These are phyloP conservation scores for Chlamydomonas applanata DNA, from an alignment of 139 green algal genomes.

Conservation along the genomic window DNA sequence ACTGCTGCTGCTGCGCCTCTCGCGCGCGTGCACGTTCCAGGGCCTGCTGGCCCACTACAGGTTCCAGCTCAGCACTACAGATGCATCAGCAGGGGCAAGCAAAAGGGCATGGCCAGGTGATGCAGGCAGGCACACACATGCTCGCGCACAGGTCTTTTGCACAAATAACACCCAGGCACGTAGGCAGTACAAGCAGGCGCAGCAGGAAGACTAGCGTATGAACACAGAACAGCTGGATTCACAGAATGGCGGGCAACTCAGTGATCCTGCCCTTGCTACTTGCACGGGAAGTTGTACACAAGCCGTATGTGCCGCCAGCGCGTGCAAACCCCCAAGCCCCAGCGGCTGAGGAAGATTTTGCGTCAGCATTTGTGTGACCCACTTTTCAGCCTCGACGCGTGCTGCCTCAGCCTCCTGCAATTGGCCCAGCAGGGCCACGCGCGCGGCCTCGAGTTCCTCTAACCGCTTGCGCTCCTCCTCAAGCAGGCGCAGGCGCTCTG, in stretches of 20 bases:
- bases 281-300: too few relatives aligned
- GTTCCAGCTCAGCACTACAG: slow-evolving; percentile 28
- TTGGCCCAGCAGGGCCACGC: slow-evolving; percentile 26
- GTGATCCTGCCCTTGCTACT: too few relatives aligned
- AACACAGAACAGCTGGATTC: too few relatives aligned
- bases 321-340: too few relatives aligned
- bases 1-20: slow-evolving; percentile 2
- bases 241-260: too few relatives aligned
- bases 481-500: slow-evolving; percentile 32
- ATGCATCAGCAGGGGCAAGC: too few relatives aligned
- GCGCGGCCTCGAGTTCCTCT: slow-evolving; percentile 34
- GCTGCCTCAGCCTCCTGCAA: slow-evolving; percentile 17
- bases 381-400: slow-evolving; percentile 23
- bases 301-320: too few relatives aligned
- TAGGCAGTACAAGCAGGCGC: too few relatives aligned
- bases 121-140: background rate
- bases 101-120: too few relatives aligned
- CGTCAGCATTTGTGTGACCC: background rate
- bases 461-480: slow-evolving; percentile 38
- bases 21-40: slow-evolving; percentile 15
- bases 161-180: too few relatives aligned
- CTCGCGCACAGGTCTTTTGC: background rate
- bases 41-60: slow-evolving; percentile 27
- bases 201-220: too few relatives aligned
- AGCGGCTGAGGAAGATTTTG: too few relatives aligned